Evolutionary conservation across 2,329 filamentous ascomycete species (phyloP).

Genomic region (Paraphoma sp.): DNA sequence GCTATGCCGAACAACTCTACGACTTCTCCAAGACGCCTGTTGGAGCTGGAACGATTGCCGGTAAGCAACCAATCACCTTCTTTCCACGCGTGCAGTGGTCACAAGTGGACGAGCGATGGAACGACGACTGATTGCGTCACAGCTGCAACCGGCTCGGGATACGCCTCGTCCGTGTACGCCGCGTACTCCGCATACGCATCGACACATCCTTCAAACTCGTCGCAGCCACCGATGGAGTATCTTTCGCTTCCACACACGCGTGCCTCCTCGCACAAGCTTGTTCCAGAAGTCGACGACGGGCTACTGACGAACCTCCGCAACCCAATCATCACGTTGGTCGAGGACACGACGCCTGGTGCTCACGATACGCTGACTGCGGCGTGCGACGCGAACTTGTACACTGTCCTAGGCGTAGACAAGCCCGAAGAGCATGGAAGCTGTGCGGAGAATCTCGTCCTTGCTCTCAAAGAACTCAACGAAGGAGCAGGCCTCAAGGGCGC

Average conservation of each 20-base stretch:
- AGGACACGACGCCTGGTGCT: slow-evolving; percentile 52
- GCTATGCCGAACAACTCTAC: slow-evolving; percentile 57
- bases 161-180: slow-evolving; percentile 56
- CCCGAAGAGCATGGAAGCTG: slow-evolving; percentile 56
- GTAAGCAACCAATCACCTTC: slow-evolving; percentile 26
- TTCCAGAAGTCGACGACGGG: slow-evolving; percentile 50
- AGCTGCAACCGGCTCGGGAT: slow-evolving; percentile 56
- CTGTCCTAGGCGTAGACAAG: slow-evolving; percentile 50
- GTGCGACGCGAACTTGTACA: slow-evolving; percentile 55
- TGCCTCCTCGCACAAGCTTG: slow-evolving; percentile 49
- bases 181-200: slow-evolving; percentile 57
- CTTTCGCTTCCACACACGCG: slow-evolving; percentile 56
- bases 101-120: neutral
- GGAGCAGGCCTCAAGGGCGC: slow-evolving; percentile 54
- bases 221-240: slow-evolving; percentile 54
- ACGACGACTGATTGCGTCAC: neutral
- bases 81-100: neutral
- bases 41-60: slow-evolving; percentile 54
- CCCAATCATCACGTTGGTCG: slow-evolving; percentile 54
- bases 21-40: slow-evolving; percentile 60
- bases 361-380: slow-evolving; percentile 58
- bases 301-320: slow-evolving; percentile 55
- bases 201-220: slow-evolving; percentile 35
- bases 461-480: slow-evolving; percentile 56
- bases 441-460: slow-evolving; percentile 58